These are phyloP conservation scores for Acrocalymma vagum DNA, from an alignment of 2,329 filamentous ascomycete species.

Conservation along the genomic window DNA sequence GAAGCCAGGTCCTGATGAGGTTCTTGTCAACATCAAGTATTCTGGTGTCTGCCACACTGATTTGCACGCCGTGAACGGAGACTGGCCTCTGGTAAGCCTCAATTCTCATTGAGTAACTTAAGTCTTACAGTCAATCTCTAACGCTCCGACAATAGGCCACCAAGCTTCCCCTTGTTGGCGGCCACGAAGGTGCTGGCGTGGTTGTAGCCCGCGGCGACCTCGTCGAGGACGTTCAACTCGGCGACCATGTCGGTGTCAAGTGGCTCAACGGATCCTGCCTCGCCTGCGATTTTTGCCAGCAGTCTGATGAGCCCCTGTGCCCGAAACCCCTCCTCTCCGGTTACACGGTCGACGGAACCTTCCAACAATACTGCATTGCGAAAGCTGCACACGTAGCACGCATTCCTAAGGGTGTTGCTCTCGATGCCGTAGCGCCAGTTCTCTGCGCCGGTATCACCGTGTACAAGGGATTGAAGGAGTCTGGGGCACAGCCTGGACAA, in stretches of 20 bases:
- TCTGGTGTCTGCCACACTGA: conserved; percentile 93
- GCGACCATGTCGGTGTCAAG: conserved; percentile 86
- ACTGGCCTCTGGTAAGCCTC: conserved; percentile 75
- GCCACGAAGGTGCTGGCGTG: conserved; percentile 79
- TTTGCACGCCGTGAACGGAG: conserved; percentile 81
- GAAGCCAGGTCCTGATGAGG: conserved; percentile 85
- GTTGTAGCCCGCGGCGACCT: conserved; percentile 83
- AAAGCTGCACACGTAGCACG: conserved; percentile 86
- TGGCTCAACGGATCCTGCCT: conserved; percentile 93
- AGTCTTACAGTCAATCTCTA: conserved; percentile 13
- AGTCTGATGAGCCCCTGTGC: conserved; percentile 85
- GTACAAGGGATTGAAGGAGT: conserved; percentile 92
- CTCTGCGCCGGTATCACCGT: conserved; percentile 88
- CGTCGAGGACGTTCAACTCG: conserved; percentile 77
- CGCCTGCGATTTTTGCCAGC: conserved; percentile 82
- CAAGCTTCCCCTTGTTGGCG: conserved; percentile 87
- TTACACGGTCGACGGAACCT: conserved; percentile 91
- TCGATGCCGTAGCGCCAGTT: conserved; percentile 81
- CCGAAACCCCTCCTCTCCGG: conserved; percentile 78
- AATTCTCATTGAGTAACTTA: not conserved
- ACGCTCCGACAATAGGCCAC: conserved; percentile 53
- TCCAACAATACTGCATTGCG: conserved; percentile 91
- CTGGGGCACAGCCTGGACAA: conserved; percentile 76
- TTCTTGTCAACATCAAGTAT: conserved; percentile 91
- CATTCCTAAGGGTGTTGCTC: conserved; percentile 77